Evolutionary conservation across 1,284 basidiomycete genomes (phyloP).

Genomic region (Trametes sp.): DNA sequence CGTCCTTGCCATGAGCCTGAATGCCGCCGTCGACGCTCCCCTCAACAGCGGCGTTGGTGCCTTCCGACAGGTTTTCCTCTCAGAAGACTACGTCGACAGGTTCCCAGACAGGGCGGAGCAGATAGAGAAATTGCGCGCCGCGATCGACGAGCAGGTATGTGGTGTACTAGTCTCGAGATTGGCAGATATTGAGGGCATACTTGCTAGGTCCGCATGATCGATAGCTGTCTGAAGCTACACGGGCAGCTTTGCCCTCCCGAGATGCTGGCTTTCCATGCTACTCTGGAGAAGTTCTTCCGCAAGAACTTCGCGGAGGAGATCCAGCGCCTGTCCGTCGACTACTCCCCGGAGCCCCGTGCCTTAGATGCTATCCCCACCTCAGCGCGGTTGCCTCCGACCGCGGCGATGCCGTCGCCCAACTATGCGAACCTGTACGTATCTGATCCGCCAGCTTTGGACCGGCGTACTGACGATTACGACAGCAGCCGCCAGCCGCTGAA

Average conservation of each 20-base stretch:
- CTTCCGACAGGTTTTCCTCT: slow-evolving; percentile 84
- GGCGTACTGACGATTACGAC: not conserved
- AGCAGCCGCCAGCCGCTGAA: slow-evolving; percentile 31
- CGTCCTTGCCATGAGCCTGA: slow-evolving; percentile 87
- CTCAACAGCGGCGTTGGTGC: slow-evolving; percentile 78
- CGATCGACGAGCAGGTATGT: slow-evolving; percentile 84
- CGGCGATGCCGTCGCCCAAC: slow-evolving; percentile 30
- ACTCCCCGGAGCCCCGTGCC: slow-evolving; percentile 36
- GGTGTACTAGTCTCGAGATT: not conserved
- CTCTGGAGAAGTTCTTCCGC: slow-evolving; percentile 87
- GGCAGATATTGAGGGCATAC: not conserved
- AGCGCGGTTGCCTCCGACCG: slow-evolving; percentile 25
- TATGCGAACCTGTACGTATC: slow-evolving; percentile 26
- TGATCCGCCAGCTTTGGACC: not conserved
- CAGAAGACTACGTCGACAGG: slow-evolving; percentile 68
- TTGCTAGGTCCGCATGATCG: slow-evolving; percentile 77
- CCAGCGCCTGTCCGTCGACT: slow-evolving; percentile 63
- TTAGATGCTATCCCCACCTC: slow-evolving; percentile 27
- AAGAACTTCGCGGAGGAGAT: slow-evolving; percentile 94
- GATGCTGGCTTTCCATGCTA: slow-evolving; percentile 92
- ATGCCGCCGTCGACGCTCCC: slow-evolving; percentile 87
- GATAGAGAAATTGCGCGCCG: slow-evolving; percentile 73
- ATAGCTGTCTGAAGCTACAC: slow-evolving; percentile 86
- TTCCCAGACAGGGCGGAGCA: slow-evolving; percentile 77
- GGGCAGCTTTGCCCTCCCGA: slow-evolving; percentile 84